Percentiles rank a stretch among this genome's conserved stretches.
These are phyloP conservation scores for Imleria badia DNA, from an alignment of 768 basidiomycete species.

Conservation along the genomic window DNA sequence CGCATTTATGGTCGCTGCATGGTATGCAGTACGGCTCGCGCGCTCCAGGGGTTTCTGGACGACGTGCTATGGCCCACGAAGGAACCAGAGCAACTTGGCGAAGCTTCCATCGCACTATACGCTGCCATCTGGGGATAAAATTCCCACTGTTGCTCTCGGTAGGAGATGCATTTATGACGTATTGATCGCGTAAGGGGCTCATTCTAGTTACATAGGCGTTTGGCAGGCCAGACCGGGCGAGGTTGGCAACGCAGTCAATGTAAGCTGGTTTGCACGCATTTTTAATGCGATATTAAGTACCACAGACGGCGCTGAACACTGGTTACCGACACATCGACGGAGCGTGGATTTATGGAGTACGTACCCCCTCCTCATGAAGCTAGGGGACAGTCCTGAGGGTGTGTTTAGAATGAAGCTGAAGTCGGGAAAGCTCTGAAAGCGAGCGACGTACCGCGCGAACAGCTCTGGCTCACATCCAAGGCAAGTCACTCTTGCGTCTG, in stretches of 20 bases:
- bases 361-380: conserved; percentile 13
- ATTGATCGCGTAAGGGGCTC: background rate
- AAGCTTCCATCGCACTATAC: conserved; percentile 49
- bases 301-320: conserved; percentile 52
- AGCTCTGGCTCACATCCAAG: conserved; percentile 70
- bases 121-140: conserved; percentile 65
- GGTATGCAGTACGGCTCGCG: conserved; percentile 20
- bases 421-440: conserved; percentile 62
- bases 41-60: conserved; percentile 21
- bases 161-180: conserved; percentile 4
- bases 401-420: conserved; percentile 62
- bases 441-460: conserved; percentile 57
- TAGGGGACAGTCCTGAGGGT: conserved; percentile 3
- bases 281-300: background rate
- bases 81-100: conserved; percentile 21
- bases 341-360: conserved; percentile 66
- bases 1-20: conserved; percentile 23
- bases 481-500: conserved; percentile 14
- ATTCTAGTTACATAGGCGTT: conserved; percentile 43
- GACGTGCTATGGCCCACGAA: conserved; percentile 19
- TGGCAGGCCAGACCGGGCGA: conserved; percentile 59
- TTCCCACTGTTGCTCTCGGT: conserved; percentile 69
- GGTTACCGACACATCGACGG: conserved; percentile 76
- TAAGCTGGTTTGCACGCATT: conserved; percentile 9
- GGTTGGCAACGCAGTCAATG: conserved; percentile 70